Percentiles rank a stretch among this genome's conserved stretches.
phyloP scores from a whole-genome alignment of 2,329 filamentous ascomycete species.

The Aspergillus fructus region DNA sequence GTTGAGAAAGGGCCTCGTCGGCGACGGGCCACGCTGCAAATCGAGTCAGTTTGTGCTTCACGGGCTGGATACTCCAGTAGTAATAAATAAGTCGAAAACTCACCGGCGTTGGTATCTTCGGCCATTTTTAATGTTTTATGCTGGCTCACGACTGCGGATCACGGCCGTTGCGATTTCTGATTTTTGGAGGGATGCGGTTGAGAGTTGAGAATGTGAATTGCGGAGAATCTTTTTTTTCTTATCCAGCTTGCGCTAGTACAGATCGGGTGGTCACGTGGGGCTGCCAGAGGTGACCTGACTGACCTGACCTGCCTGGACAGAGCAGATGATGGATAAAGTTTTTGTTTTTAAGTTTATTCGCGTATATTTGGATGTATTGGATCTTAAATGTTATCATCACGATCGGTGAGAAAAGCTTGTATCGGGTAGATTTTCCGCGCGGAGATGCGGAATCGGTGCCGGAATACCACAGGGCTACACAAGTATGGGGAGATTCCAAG shows the following conservation, averaged over 20 bases:
- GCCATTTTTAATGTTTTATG: slow-evolving; percentile 29
- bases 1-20: slow-evolving; percentile 71
- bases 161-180: slow-evolving; percentile 28
- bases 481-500: too few species aligned
- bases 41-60: slow-evolving; percentile 8
- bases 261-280: background rate
- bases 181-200: background rate
- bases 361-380: too few species aligned
- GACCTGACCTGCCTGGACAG: too few species aligned
- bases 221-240: slow-evolving; percentile 1
- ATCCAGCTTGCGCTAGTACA: background rate
- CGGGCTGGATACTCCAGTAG: background rate
- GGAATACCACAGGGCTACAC: too few species aligned
- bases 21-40: slow-evolving; percentile 66
- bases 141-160: slow-evolving; percentile 41
- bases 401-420: too few species aligned
- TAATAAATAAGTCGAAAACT: slow-evolving; percentile 1
- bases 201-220: background rate
- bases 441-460: too few species aligned
- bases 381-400: too few species aligned
- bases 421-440: too few species aligned
- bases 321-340: too few species aligned
- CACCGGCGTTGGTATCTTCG: slow-evolving; percentile 32
- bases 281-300: background rate
- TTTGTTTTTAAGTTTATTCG: too few species aligned